A percentile compares a stretch with the other conserved stretches of the same genome.
Evolutionary conservation across 768 basidiomycete genomes (phyloP).

Genomic region (Rhodotorula graminis): DNA sequence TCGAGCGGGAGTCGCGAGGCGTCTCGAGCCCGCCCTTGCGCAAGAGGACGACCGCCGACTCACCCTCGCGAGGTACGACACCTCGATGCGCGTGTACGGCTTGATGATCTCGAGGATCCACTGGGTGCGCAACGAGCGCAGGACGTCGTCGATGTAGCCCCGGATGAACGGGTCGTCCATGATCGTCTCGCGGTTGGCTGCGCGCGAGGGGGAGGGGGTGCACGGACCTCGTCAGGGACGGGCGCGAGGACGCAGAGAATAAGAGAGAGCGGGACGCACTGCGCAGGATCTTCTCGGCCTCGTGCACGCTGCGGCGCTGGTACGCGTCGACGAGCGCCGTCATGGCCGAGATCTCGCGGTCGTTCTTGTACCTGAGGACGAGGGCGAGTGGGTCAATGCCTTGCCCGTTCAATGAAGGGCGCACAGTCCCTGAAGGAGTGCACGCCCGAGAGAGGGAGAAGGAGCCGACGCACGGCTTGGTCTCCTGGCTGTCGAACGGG

Average conservation of each 20-base stretch:
- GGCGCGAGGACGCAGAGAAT: neutral
- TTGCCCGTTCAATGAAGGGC: too few species aligned
- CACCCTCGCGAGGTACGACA: constrained; percentile 87
- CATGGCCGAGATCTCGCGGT: constrained; percentile 96
- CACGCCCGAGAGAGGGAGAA: too few species aligned
- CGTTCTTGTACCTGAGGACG: constrained; percentile 72
- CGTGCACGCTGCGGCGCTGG: constrained; percentile 89
- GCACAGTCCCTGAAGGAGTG: too few species aligned
- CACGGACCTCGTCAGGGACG: neutral
- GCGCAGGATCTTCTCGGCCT: constrained; percentile 91
- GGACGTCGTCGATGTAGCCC: constrained; percentile 90
- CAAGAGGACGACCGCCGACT: constrained; percentile 22
- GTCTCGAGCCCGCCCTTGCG: too few species aligned
- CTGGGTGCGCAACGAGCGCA: constrained; percentile 87
- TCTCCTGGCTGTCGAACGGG: constrained; percentile 98
- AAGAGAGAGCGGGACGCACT: constrained; percentile 52
- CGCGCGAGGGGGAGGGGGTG: neutral
- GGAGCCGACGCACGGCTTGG: constrained; percentile 72
- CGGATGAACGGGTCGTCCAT: constrained; percentile 94
- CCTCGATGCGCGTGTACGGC: constrained; percentile 89
- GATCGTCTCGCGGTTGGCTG: constrained; percentile 90
- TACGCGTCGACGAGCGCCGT: constrained; percentile 95
- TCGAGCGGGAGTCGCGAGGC: too few species aligned
- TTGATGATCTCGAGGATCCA: constrained; percentile 98
- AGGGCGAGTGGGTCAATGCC: neutral